Evolutionary conservation across 1,284 basidiomycete species (phyloP).

Genomic region (Heterobasidion occidentale): DNA sequence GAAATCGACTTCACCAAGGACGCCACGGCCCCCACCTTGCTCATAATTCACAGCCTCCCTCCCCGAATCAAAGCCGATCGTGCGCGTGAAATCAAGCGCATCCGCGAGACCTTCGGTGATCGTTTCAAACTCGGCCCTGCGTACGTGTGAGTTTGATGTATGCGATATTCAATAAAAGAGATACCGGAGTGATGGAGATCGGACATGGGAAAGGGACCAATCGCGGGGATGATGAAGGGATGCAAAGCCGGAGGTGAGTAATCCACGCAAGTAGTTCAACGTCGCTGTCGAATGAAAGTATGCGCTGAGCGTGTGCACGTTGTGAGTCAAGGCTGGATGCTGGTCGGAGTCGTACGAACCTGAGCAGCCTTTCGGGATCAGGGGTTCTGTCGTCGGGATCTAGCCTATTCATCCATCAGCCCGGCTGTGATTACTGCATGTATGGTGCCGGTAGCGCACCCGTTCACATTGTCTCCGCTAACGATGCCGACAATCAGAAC

Average conservation of each 20-base stretch:
- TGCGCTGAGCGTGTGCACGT: slow-evolving; percentile 43
- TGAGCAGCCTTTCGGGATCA: slow-evolving; percentile 82
- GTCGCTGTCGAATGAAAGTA: slow-evolving; percentile 97
- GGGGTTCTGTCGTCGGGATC: slow-evolving; percentile 74
- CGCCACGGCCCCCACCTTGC: slow-evolving; percentile 60
- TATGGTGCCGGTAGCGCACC: slow-evolving; percentile 31
- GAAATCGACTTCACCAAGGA: slow-evolving; percentile 88
- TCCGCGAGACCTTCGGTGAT: slow-evolving; percentile 85
- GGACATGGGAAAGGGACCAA: slow-evolving; percentile 92
- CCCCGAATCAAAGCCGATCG: slow-evolving; percentile 67
- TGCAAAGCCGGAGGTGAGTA: slow-evolving; percentile 89
- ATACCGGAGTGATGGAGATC: slow-evolving; percentile 68
- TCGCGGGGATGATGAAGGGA: slow-evolving; percentile 85
- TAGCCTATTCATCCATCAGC: slow-evolving; percentile 32
- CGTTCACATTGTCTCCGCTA: slow-evolving; percentile 95
- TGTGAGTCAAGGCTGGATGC: neutral
- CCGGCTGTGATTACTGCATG: neutral
- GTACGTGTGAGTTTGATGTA: too few relatives aligned
- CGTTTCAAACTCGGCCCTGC: slow-evolving; percentile 73
- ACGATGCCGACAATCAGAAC: neutral
- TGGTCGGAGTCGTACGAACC: slow-evolving; percentile 29
- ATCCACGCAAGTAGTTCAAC: slow-evolving; percentile 84
- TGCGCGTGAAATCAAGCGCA: slow-evolving; percentile 89
- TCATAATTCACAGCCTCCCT: slow-evolving; percentile 50
- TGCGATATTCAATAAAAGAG: slow-evolving; percentile 8